A percentile compares a stretch with the other conserved stretches of the same genome.
Evolutionary conservation across 2,329 filamentous ascomycete genomes (phyloP).

Genomic region (Amauroascus niger): DNA sequence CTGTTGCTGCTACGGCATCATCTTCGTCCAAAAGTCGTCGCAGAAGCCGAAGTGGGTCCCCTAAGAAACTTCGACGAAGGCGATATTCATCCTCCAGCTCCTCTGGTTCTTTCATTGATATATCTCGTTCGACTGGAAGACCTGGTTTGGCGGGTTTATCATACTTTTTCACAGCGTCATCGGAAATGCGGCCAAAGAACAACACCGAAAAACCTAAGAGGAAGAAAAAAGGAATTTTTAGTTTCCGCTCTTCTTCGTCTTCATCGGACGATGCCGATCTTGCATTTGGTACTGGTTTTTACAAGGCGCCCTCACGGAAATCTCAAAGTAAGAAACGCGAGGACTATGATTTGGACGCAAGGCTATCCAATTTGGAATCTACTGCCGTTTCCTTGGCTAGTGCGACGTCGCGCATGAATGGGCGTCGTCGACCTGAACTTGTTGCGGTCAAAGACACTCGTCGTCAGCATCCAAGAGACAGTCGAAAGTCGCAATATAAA

Average conservation of each 20-base stretch:
- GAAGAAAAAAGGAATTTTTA: constrained; percentile 42
- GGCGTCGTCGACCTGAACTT: constrained; percentile 29
- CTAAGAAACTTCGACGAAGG: constrained; percentile 20
- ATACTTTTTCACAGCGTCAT: constrained; percentile 55
- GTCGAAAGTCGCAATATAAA: background rate
- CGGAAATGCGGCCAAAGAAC: constrained; percentile 40
- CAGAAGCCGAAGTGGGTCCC: constrained; percentile 30
- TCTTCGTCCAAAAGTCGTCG: constrained; percentile 21
- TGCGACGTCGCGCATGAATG: constrained; percentile 27
- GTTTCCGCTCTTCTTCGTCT: constrained; percentile 47
- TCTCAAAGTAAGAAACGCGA: constrained; percentile 25
- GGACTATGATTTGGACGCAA: constrained; percentile 35
- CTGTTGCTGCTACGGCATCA: constrained; percentile 24
- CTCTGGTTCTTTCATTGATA: constrained; percentile 56
- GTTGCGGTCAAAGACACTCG: constrained; percentile 26
- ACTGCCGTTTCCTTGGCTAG: constrained; percentile 40
- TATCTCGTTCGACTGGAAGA: constrained; percentile 48
- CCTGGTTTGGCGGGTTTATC: constrained; percentile 47
- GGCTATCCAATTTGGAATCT: constrained; percentile 41
- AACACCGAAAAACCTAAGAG: constrained; percentile 39
- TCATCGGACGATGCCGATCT: constrained; percentile 60
- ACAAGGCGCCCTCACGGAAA: constrained; percentile 26
- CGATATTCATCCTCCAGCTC: constrained; percentile 43
- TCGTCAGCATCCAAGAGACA: constrained; percentile 9
- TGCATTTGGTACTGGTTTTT: constrained; percentile 52